Conservation (phyloP, 2,329 filamentous ascomycete genomes). For the Colletotrichum destructivum region DNA sequence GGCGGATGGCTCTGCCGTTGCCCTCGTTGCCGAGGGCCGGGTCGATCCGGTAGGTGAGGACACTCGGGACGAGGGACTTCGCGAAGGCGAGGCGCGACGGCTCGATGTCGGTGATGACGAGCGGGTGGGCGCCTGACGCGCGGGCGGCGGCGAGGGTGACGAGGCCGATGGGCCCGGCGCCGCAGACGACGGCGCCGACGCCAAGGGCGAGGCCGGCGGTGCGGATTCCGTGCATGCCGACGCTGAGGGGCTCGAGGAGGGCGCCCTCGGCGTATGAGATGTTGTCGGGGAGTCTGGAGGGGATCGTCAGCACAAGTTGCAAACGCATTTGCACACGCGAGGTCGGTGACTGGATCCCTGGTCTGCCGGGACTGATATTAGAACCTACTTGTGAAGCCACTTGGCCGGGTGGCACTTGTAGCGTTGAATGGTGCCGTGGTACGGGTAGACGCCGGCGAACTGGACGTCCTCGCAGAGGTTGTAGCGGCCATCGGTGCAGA, state of each 20-base stretch:
- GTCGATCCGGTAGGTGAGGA: constrained; percentile 68
- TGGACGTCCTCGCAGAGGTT: constrained; percentile 75
- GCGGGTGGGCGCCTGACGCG: constrained; percentile 74
- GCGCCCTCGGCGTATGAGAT: constrained; percentile 72
- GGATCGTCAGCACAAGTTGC: too few relatives aligned
- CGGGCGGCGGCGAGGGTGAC: constrained; percentile 70
- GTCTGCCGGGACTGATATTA: too few relatives aligned
- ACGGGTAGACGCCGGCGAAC: constrained; percentile 74
- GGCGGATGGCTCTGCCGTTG: constrained; percentile 67
- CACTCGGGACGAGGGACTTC: constrained; percentile 68
- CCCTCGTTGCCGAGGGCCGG: constrained; percentile 59
- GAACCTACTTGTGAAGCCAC: constrained; percentile 66
- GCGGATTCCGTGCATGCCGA: constrained; percentile 74
- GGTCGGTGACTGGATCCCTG: too few relatives aligned
- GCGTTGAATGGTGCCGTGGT: constrained; percentile 72
- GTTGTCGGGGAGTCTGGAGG: constrained; percentile 65
- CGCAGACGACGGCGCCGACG: constrained; percentile 69
- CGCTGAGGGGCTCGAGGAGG: constrained; percentile 75
- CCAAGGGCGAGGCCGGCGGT: constrained; percentile 68
- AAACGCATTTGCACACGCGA: too few relatives aligned
- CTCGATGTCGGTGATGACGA: constrained; percentile 76
- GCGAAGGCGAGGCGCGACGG: constrained; percentile 70
- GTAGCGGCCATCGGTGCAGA: constrained; percentile 72
- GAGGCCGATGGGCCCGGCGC: constrained; percentile 76
- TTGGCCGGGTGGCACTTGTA: constrained; percentile 74